Evolutionary conservation across 139 green algal species (phyloP).

Genomic region (Desmodesmus armatus): DNA sequence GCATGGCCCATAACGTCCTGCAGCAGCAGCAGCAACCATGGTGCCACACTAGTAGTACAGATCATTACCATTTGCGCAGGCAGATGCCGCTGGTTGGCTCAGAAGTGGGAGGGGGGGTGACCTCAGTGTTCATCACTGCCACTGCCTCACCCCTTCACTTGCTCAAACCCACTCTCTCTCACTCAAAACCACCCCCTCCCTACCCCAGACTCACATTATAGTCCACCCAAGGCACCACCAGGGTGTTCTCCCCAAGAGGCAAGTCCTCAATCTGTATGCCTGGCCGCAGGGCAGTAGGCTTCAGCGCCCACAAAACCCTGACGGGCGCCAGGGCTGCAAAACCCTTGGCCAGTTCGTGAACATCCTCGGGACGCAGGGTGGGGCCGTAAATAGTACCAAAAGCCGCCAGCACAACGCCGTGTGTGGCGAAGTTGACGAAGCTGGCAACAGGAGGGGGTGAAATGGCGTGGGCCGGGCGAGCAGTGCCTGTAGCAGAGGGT

Average conservation of each 20-base stretch:
- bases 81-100: too few relatives aligned
- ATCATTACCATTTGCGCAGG: too few relatives aligned
- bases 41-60: too few relatives aligned
- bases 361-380: too few relatives aligned
- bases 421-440: background rate
- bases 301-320: background rate
- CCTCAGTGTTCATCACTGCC: too few relatives aligned
- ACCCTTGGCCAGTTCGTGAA: background rate
- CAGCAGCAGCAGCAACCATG: background rate
- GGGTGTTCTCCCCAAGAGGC: background rate
- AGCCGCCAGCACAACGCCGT: slow-evolving; percentile 1
- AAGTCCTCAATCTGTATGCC: background rate
- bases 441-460: background rate
- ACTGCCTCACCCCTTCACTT: too few relatives aligned
- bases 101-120: too few relatives aligned
- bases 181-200: too few relatives aligned
- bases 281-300: background rate
- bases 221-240: slow-evolving; percentile 10
- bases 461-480: background rate
- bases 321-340: slow-evolving; percentile 1
- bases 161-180: too few relatives aligned
- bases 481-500: background rate
- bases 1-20: slow-evolving; percentile 25
- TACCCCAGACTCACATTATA: slow-evolving; percentile 7
- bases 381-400: slow-evolving; percentile 4